Evolutionary conservation across 129 eudicot genomes (phyloP).

Genomic region (Escallonia herrerae): DNA sequence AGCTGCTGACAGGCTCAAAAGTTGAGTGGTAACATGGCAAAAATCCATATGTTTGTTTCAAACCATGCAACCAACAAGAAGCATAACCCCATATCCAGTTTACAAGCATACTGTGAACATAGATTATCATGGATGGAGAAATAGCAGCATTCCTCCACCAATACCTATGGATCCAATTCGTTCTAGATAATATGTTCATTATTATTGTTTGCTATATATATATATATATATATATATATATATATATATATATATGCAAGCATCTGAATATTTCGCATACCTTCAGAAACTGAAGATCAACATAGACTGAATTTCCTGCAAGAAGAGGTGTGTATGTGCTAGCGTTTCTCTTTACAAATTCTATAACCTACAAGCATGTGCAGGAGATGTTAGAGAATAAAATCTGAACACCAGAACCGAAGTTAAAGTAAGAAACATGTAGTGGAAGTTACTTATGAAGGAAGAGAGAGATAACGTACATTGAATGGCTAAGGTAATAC

Average conservation of each 20-base stretch:
- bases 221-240: too few relatives aligned
- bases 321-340: constrained; percentile 60
- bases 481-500: too few relatives aligned
- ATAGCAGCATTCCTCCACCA: neutral
- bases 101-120: too few relatives aligned
- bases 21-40: too few relatives aligned
- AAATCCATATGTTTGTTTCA: too few relatives aligned
- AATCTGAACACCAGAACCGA: neutral
- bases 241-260: neutral
- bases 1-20: too few relatives aligned
- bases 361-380: constrained; percentile 47
- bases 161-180: neutral
- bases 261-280: constrained; percentile 16
- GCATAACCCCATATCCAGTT: too few relatives aligned
- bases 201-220: neutral
- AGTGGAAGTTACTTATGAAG: too few relatives aligned
- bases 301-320: constrained; percentile 68
- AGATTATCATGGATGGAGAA: too few relatives aligned
- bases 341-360: constrained; percentile 55
- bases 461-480: too few relatives aligned
- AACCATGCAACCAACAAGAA: too few relatives aligned
- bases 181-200: neutral
- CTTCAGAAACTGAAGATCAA: constrained; percentile 55
- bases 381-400: neutral
- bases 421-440: too few relatives aligned